Conservation (phyloP, 495 filamentous ascomycete genomes). For the Pyrenopolyporus hunteri region DNA sequence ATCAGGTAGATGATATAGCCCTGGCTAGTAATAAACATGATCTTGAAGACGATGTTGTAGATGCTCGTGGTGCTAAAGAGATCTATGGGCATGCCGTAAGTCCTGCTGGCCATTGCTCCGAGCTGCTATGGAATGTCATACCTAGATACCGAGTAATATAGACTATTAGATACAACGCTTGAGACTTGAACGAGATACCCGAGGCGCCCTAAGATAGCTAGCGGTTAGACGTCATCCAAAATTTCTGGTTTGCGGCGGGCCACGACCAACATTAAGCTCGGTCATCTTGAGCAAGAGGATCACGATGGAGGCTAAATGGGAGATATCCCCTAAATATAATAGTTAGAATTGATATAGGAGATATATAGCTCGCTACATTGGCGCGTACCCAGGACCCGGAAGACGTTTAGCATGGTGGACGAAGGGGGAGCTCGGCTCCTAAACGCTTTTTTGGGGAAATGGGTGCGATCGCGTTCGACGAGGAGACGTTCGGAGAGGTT, state of each 20-base stretch:
- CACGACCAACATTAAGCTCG: slow-evolving; percentile 73
- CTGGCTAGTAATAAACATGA: slow-evolving; percentile 89
- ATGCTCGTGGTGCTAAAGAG: slow-evolving; percentile 84
- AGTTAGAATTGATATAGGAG: slow-evolving; percentile 4
- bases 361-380: neutral
- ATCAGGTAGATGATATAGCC: slow-evolving; percentile 95
- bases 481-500: neutral
- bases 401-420: slow-evolving; percentile 77
- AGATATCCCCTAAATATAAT: slow-evolving; percentile 75
- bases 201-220: slow-evolving; percentile 76
- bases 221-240: slow-evolving; percentile 23
- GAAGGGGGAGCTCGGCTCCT: slow-evolving; percentile 40
- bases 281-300: slow-evolving; percentile 97
- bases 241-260: neutral
- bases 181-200: slow-evolving; percentile 97
- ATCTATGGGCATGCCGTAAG: slow-evolving; percentile 57
- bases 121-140: slow-evolving; percentile 42
- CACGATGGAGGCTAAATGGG: slow-evolving; percentile 90
- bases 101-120: slow-evolving; percentile 4
- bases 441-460: slow-evolving; percentile 10
- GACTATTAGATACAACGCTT: slow-evolving; percentile 89
- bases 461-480: neutral
- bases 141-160: slow-evolving; percentile 92
- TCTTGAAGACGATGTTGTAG: slow-evolving; percentile 94
- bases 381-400: slow-evolving; percentile 77